Conservation (phyloP, 1,284 basidiomycete species). For the Trametes versicolor region DNA sequence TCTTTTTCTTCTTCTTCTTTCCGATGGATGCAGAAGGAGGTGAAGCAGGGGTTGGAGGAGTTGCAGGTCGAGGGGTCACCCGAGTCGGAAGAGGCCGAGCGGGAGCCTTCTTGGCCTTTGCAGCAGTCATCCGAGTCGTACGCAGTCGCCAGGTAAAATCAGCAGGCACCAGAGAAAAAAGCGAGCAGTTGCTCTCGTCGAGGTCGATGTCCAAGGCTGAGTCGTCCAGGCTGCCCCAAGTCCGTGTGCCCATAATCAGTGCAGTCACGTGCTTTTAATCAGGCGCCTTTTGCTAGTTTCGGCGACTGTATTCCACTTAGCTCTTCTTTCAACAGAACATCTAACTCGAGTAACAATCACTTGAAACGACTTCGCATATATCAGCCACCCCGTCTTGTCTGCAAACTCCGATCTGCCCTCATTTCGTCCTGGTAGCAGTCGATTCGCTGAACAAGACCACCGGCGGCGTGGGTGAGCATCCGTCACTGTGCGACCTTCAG, state of each 20-base stretch:
- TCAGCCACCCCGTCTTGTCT: background rate
- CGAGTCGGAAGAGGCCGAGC: constrained; percentile 30
- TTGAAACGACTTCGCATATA: background rate
- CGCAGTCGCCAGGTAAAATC: constrained; percentile 19
- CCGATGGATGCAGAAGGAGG: constrained; percentile 27
- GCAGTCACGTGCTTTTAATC: constrained; percentile 24
- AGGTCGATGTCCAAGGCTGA: constrained; percentile 29
- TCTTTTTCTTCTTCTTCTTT: constrained; percentile 57
- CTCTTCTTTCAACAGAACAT: background rate
- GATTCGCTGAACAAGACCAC: no score
- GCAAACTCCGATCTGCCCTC: background rate
- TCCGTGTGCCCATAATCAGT: constrained; percentile 29
- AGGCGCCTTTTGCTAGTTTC: background rate
- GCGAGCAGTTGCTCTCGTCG: constrained; percentile 24
- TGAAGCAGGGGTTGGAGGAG: constrained; percentile 26
- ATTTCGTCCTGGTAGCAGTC: background rate
- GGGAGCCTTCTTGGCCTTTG: constrained; percentile 29
- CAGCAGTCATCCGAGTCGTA: constrained; percentile 31
- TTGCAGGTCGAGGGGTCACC: constrained; percentile 29
- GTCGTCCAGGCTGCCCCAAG: constrained; percentile 6
- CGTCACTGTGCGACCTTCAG: background rate
- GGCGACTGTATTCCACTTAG: no score
- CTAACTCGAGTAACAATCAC: background rate
- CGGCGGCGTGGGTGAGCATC: background rate
- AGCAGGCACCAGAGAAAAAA: constrained; percentile 19